Conservation (phyloP, 768 basidiomycete genomes). For the Lactarius vividus region DNA sequence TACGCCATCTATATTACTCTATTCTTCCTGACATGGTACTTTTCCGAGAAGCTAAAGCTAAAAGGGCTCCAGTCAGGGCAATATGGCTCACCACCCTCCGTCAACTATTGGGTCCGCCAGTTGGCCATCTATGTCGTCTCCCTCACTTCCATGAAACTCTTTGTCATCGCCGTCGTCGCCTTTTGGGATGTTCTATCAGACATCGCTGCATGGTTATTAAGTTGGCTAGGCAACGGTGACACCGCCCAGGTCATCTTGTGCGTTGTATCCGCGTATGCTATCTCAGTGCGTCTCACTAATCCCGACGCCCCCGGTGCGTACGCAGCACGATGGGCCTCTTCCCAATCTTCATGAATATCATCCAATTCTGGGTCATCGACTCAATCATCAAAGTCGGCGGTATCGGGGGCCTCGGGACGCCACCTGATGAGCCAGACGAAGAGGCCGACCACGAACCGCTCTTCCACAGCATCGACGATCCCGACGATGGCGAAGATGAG, state of each 20-base stretch:
- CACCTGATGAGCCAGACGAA: constrained; percentile 39
- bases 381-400: constrained; percentile 75
- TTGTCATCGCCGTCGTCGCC: constrained; percentile 75
- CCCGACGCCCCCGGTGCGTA: constrained; percentile 30
- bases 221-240: constrained; percentile 69
- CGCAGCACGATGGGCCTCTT: constrained; percentile 85
- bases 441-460: constrained; percentile 54
- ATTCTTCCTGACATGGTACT: constrained; percentile 57
- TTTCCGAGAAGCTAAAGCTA: constrained; percentile 60
- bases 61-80: constrained; percentile 84
- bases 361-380: constrained; percentile 96
- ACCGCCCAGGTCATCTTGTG: constrained; percentile 78
- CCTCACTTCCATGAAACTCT: constrained; percentile 84
- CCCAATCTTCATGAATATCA: constrained; percentile 82
- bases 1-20: constrained; percentile 75
- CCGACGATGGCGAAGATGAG: constrained; percentile 30
- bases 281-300: neutral
- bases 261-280: constrained; percentile 34
- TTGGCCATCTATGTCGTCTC: constrained; percentile 79
- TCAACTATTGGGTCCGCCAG: constrained; percentile 71
- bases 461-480: constrained; percentile 53
- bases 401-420: constrained; percentile 44
- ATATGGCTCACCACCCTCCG: constrained; percentile 82
- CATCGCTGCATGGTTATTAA: constrained; percentile 83
- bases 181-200: constrained; percentile 67